Evolutionary conservation across 805 yeast species (phyloP).

Genomic region (Cyberlindnera meyerae): DNA sequence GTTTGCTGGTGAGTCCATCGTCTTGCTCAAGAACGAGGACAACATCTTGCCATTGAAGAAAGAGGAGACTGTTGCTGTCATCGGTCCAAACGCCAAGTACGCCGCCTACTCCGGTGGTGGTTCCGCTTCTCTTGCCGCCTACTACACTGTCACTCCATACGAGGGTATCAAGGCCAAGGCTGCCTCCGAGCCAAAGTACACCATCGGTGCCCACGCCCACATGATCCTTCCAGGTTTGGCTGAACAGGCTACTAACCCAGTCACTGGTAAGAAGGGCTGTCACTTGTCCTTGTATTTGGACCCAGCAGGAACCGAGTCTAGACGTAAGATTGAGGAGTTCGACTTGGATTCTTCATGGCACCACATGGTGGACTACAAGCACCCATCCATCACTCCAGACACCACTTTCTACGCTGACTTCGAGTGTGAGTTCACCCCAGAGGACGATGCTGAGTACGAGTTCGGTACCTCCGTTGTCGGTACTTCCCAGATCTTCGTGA

Average conservation of each 20-base stretch:
- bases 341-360: conserved; percentile 14
- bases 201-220: conserved; percentile 32
- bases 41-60: conserved; percentile 42
- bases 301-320: conserved; percentile 12
- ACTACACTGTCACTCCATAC: conserved; percentile 43
- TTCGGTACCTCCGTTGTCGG: conserved; percentile 50
- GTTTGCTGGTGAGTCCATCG: conserved; percentile 46
- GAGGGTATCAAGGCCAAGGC: conserved; percentile 36
- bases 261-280: conserved; percentile 21
- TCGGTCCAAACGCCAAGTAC: conserved; percentile 54
- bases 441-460: conserved; percentile 39
- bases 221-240: conserved; percentile 29
- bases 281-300: conserved; percentile 20
- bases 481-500: conserved; percentile 47
- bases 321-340: conserved; percentile 28
- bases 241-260: conserved; percentile 14
- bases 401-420: conserved; percentile 39
- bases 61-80: conserved; percentile 40
- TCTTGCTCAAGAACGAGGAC: conserved; percentile 50
- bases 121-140: conserved; percentile 46
- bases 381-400: conserved; percentile 15
- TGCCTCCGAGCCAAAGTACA: conserved; percentile 20
- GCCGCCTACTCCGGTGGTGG: conserved; percentile 57
- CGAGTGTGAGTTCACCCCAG: conserved; percentile 40
- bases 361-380: conserved; percentile 26